A percentile compares a stretch with the other conserved stretches of the same genome.
These are phyloP conservation scores for Neohortaea acidophila DNA, from an alignment of 495 filamentous ascomycete species.

Conservation along the genomic window DNA sequence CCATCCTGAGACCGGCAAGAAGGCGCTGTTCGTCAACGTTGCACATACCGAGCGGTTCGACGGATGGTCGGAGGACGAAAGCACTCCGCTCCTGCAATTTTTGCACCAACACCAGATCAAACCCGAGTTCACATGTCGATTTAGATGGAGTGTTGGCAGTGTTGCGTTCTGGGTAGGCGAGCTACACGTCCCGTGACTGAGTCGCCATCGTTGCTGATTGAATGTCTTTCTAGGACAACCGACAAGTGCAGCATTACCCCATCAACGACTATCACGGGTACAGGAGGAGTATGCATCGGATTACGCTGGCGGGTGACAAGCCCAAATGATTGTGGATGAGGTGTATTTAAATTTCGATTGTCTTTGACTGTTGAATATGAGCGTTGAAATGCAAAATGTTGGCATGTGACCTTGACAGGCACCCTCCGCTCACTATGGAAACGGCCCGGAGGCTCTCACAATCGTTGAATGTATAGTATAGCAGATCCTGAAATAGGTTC, in stretches of 20 bases:
- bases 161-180: constrained; percentile 27
- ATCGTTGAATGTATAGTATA: too few relatives aligned
- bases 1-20: constrained; percentile 35
- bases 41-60: constrained; percentile 13
- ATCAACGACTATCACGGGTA: constrained; percentile 12
- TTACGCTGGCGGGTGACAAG: constrained; percentile 10
- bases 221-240: constrained; percentile 21
- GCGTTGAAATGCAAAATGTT: too few relatives aligned
- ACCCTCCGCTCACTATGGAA: too few relatives aligned
- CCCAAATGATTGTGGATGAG: constrained; percentile 7
- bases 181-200: too few relatives aligned
- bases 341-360: too few relatives aligned
- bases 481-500: too few relatives aligned
- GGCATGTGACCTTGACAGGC: too few relatives aligned
- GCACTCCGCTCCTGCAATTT: constrained; percentile 5
- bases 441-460: too few relatives aligned
- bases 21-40: constrained; percentile 23
- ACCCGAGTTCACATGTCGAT: constrained; percentile 21
- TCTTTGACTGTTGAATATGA: too few relatives aligned
- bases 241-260: constrained; percentile 7
- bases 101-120: constrained; percentile 8
- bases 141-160: constrained; percentile 20
- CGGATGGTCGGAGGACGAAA: constrained; percentile 11
- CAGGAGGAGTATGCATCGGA: constrained; percentile 8
- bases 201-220: constrained; percentile 7